Conservation (phyloP, 345 rosid genomes). For the Populus ilicifolia region DNA sequence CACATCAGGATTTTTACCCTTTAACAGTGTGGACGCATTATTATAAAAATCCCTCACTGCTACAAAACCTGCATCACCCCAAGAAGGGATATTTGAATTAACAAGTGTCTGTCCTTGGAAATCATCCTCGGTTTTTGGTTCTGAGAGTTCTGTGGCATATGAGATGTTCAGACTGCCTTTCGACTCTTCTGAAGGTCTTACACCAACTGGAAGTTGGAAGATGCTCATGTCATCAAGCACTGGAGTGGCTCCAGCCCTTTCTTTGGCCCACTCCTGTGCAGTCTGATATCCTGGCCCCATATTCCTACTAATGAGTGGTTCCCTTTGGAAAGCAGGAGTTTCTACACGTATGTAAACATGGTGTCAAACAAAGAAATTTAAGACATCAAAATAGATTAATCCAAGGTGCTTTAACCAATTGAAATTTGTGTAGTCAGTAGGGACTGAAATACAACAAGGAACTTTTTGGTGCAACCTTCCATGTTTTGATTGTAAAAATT, state of each 20-base stretch:
- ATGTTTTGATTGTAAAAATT: slow-evolving; percentile 31
- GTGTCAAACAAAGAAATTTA: slow-evolving; percentile 8
- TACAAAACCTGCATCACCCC: slow-evolving; percentile 47
- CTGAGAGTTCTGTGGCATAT: slow-evolving; percentile 25
- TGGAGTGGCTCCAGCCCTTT: slow-evolving; percentile 55
- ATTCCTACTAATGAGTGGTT: slow-evolving; percentile 57
- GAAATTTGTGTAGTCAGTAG: slow-evolving; percentile 3
- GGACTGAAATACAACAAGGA: slow-evolving; percentile 11
- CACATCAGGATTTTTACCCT: slow-evolving; percentile 52
- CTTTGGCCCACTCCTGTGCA: slow-evolving; percentile 66
- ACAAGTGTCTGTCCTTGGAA: slow-evolving; percentile 32
- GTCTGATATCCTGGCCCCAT: slow-evolving; percentile 61
- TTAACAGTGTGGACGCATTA: slow-evolving; percentile 50
- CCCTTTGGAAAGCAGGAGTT: slow-evolving; percentile 58
- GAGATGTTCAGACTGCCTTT: slow-evolving; percentile 28
- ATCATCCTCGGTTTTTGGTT: slow-evolving; percentile 35
- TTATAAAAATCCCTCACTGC: slow-evolving; percentile 50
- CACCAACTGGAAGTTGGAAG: slow-evolving; percentile 83
- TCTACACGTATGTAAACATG: slow-evolving; percentile 38
- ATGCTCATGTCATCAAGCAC: slow-evolving; percentile 50
- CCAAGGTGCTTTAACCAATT: slow-evolving; percentile 2
- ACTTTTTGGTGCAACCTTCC: slow-evolving; percentile 50
- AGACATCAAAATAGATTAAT: slow-evolving; percentile 5
- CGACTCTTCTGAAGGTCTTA: slow-evolving; percentile 53
- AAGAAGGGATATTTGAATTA: slow-evolving; percentile 37